Evolutionary conservation across 352 stramenopile genomes (phyloP).

Genomic region (Pythium guiyangense): DNA sequence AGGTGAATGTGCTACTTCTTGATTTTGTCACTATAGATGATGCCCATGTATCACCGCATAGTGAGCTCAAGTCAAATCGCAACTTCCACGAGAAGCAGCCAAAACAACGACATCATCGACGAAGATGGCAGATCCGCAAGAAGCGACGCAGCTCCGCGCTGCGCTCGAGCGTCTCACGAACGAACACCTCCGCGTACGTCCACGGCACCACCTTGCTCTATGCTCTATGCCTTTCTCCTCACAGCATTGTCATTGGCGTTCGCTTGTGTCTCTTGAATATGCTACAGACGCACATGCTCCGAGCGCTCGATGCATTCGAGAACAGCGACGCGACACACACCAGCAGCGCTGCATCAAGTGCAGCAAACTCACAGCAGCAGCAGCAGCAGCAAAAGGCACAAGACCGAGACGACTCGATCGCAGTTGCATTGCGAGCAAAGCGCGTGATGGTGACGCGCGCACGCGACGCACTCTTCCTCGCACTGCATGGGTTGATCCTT

Average conservation of each 20-base stretch:
- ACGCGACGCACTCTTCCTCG: conserved; percentile 66
- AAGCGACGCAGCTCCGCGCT: conserved; percentile 29
- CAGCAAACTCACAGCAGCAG: conserved; percentile 7
- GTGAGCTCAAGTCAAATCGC: too few species aligned
- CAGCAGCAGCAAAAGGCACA: background rate
- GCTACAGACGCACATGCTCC: conserved; percentile 62
- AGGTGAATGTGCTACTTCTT: background rate
- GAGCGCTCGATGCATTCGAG: conserved; percentile 48
- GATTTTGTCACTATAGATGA: too few species aligned
- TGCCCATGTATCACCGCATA: too few species aligned
- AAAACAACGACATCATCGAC: background rate
- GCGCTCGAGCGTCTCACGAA: conserved; percentile 28
- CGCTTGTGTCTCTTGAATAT: background rate
- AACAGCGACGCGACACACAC: background rate
- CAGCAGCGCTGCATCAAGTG: conserved; percentile 6
- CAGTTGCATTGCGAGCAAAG: conserved; percentile 36
- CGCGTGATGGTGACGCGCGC: conserved; percentile 35
- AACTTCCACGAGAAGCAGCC: too few species aligned
- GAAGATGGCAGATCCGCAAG: conserved; percentile 12
- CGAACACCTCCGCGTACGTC: conserved; percentile 30
- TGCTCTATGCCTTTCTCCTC: background rate
- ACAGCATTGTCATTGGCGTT: background rate
- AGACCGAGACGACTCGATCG: conserved; percentile 43
- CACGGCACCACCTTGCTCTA: too few species aligned
- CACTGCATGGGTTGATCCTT: conserved; percentile 61